Percentiles rank a stretch among this genome's conserved stretches.
Conservation (phyloP, 2,329 filamentous ascomycete genomes). For the Sclerotiophoma versabilis region DNA sequence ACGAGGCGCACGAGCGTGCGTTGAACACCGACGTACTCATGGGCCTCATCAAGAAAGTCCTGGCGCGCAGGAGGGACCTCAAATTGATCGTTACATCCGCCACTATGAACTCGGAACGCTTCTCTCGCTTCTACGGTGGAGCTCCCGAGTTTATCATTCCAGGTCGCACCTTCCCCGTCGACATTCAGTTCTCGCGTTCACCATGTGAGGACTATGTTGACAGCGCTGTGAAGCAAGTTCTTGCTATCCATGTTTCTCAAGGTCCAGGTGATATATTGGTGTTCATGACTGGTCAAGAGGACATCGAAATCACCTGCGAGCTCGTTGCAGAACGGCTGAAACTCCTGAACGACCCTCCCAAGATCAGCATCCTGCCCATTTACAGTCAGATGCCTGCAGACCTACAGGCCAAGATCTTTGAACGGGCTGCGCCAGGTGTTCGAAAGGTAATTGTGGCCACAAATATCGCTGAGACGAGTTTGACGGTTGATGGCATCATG, state of each 20-base stretch:
- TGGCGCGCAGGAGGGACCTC: conserved; percentile 85
- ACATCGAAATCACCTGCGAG: conserved; percentile 97
- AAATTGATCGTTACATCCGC: conserved; percentile 98
- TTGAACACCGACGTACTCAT: conserved; percentile 97
- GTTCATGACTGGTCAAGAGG: conserved; percentile 99
- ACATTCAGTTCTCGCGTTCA: conserved; percentile 92
- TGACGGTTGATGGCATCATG: conserved; percentile 99
- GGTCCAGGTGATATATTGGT: conserved; percentile 92
- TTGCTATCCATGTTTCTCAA: conserved; percentile 96
- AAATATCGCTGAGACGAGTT: conserved; percentile 96
- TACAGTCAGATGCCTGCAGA: conserved; percentile 99
- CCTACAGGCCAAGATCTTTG: conserved; percentile 96
- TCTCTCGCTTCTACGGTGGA: conserved; percentile 94
- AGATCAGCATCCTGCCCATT: conserved; percentile 92
- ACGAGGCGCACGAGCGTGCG: conserved; percentile 96
- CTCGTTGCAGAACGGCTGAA: conserved; percentile 86
- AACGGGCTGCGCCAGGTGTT: conserved; percentile 85
- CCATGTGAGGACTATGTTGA: conserved; percentile 98
- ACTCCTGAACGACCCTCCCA: conserved; percentile 90
- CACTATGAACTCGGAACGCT: conserved; percentile 97
- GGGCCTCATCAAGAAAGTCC: conserved; percentile 96
- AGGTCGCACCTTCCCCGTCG: conserved; percentile 94
- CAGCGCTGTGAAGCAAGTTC: conserved; percentile 91
- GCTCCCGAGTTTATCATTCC: conserved; percentile 97
- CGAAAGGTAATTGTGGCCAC: conserved; percentile 98